Base-by-base conservation (phyloP, 2,329 filamentous ascomycete genomes). In the Echinosphaeria canescens region DNA sequence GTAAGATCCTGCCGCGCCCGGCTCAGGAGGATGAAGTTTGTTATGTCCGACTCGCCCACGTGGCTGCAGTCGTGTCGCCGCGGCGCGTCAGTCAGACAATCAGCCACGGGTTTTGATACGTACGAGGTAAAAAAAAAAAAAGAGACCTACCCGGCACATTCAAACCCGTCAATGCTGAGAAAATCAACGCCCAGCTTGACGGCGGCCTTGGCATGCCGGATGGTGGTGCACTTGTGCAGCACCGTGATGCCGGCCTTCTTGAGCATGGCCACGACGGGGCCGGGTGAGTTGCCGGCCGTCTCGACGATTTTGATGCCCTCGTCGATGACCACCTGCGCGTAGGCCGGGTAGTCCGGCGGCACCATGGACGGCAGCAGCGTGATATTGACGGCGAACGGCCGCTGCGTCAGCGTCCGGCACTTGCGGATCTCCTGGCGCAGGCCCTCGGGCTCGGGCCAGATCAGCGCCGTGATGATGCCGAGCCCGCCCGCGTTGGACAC, bases 141-240 rank as follows among this genome's bases (percentile, higher is more conserved):
- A 16, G n/a, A 12, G 11, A 40, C 43, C 34, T 34, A 47, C 43
- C 63, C 88, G 23, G 82, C 88, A 53, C 88, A 98, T 51, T 98
- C 88, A 46, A 98, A 95, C 23, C 88, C 88, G 46, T 98, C 88
- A 39, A 98, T 95, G 37, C 75, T 84, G 30, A 98, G 55, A 52
- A 98, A 95, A 50, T 98, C 88, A 4, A 93, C 88, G 34, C 88
- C 88, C 22, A 95, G 70, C 52, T 91, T 92, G 31, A 91, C 64
- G 26, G 88, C 88, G 36, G 75, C 82, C 48, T 81, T 68, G 13
- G 88, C 88, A 47, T 98, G 88, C 29, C 82, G 62, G 52, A 98
- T 91, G 5, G 81, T 90, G 7, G 88, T 98, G 59, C 88, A 95
- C 56, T 98, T 98, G 65, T 98, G 88, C 30, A 98, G 57, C 39